Base-by-base conservation (phyloP, 371 early-diverging fungal species). In the Sporodiniella umbellata region DNA sequence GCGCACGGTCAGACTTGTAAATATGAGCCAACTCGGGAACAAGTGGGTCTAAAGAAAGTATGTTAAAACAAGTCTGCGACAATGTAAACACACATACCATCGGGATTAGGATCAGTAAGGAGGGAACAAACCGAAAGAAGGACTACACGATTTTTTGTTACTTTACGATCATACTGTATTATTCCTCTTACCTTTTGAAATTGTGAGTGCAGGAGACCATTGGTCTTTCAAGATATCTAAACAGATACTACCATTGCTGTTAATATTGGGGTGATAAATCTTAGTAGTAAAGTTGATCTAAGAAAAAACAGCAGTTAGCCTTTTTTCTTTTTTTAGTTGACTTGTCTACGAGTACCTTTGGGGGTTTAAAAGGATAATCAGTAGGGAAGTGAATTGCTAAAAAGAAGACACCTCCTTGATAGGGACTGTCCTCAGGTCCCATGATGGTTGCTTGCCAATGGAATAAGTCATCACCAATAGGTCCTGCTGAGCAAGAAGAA, bases 341-440 rank as follows among this genome's bases (percentile, higher is more conserved):
- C 10, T 10, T 7, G 30, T 28, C 4, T 7, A 28, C 30, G 10
- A 28, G 10, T 66, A 81, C 84, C 86, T 94, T 94, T 64, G 99
- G 99, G 42, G 99, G 96, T 83, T 96, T 96, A 86, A 98, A 99
- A 33, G 99, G 99, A 67, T 99, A 99, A 72, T 98, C 98, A 21
- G 93, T 89, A 24, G 98, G 98, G 78, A 99, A 96, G 70, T 90
- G 93, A 68, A 99, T 98, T 38, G 88, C 79, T 49, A 99, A 81
- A 83, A 99, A 95, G 80, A 98, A 98, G 42, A 94, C 92, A 56
- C 98, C 98, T 55, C 79, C 78, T 58, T 80, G 57, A 58, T 87
- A 87, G 60, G 90, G 89, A 61, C 84, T 79, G 54, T 84, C 84
- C 30, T 63, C 69, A 42, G 94, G 94, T 42, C 94, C 95, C 88